These are phyloP conservation scores for Bodo saltans DNA, from an alignment of 78 protist species.

Conservation along the genomic window DNA sequence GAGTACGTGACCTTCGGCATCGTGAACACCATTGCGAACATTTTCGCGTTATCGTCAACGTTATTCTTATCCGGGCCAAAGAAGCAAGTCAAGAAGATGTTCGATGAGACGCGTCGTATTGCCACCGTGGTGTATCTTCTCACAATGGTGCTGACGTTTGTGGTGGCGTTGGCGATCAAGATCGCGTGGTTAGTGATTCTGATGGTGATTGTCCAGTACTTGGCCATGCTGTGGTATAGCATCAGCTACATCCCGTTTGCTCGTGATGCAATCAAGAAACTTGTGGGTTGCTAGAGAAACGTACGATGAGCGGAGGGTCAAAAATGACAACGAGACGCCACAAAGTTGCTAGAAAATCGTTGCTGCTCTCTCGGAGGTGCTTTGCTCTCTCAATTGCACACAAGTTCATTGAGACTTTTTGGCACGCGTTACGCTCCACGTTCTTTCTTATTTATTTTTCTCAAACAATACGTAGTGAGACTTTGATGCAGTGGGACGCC, in stretches of 20 bases:
- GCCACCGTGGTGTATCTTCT: constrained; percentile 10
- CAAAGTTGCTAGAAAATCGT: too few relatives aligned
- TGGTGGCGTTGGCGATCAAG: neutral
- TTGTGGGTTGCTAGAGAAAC: too few relatives aligned
- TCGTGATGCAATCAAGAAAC: constrained; percentile 5
- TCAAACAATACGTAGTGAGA: too few relatives aligned
- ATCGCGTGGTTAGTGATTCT: neutral
- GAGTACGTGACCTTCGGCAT: constrained; percentile 17
- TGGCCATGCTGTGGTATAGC: constrained; percentile 36
- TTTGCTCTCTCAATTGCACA: too few relatives aligned
- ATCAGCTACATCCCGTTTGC: constrained; percentile 40
- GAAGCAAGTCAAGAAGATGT: constrained; percentile 39
- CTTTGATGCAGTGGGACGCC: too few relatives aligned
- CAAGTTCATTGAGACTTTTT: too few relatives aligned
- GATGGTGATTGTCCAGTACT: constrained; percentile 24
- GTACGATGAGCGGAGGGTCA: too few relatives aligned
- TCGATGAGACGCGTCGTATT: neutral
- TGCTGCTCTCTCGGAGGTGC: too few relatives aligned
- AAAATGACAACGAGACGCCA: too few relatives aligned
- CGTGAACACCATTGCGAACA: constrained; percentile 6
- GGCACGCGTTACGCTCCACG: too few relatives aligned
- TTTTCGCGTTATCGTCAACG: neutral
- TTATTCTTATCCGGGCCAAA: constrained; percentile 35
- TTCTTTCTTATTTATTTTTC: too few relatives aligned
- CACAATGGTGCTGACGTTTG: constrained; percentile 29